These are phyloP conservation scores for Gomphus bonarii DNA, from an alignment of 1,284 basidiomycete genomes.

Conservation along the genomic window DNA sequence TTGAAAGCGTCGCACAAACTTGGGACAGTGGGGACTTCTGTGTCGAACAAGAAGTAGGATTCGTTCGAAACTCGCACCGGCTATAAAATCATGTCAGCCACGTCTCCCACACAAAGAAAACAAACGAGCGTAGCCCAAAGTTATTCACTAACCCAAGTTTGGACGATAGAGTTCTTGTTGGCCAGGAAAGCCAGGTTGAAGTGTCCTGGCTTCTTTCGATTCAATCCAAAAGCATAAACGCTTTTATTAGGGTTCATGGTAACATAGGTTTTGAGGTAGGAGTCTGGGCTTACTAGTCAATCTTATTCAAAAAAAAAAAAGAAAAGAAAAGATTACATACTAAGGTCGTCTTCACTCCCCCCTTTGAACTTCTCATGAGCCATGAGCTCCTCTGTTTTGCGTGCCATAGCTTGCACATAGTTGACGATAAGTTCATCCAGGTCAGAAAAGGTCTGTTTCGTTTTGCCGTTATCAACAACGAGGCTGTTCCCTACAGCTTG, in stretches of 20 bases:
- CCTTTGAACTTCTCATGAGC: conserved; percentile 94
- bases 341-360: conserved; percentile 79
- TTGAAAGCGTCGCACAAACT: conserved; percentile 96
- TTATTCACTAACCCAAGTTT: conserved; percentile 66
- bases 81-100: conserved; percentile 28
- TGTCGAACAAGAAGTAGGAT: conserved; percentile 83
- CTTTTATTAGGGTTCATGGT: conserved; percentile 91
- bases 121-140: neutral
- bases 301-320: conserved; percentile 3
- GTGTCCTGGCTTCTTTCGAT: conserved; percentile 84
- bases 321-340: conserved; percentile 38
- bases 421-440: conserved; percentile 97
- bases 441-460: conserved; percentile 71
- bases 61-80: conserved; percentile 85
- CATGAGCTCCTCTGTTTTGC: conserved; percentile 93
- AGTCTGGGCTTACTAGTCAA: conserved; percentile 36
- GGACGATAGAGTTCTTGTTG: conserved; percentile 83
- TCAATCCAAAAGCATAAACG: conserved; percentile 93
- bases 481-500: conserved; percentile 66
- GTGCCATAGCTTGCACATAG: conserved; percentile 90
- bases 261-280: conserved; percentile 84
- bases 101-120: neutral
- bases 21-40: conserved; percentile 79
- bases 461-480: conserved; percentile 64
- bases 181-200: conserved; percentile 92